Percentiles rank a stretch among this genome's conserved stretches.
Conservation (phyloP, 1,284 basidiomycete species). For the Heterobasidion parviporum region DNA sequence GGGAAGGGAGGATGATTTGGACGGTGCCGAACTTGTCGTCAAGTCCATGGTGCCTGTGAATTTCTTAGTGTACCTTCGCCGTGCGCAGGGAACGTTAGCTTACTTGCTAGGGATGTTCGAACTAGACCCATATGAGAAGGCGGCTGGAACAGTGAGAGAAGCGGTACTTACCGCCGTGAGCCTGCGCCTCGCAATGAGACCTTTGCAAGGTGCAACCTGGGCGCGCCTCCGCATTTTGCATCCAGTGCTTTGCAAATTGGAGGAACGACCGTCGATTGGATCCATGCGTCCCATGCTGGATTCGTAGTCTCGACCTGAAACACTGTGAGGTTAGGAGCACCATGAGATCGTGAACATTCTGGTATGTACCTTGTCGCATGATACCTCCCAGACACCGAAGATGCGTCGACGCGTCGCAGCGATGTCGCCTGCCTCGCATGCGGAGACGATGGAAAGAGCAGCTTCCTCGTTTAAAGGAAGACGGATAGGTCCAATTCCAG, state of each 20-base stretch:
- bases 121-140: too few species aligned
- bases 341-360: neutral
- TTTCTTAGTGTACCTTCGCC: neutral
- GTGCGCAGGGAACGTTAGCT: too few species aligned
- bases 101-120: too few species aligned
- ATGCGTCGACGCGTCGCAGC: neutral
- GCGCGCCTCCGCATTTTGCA: neutral
- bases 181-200: neutral
- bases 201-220: neutral
- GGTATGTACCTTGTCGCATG: neutral
- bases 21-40: neutral
- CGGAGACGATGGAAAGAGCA: neutral
- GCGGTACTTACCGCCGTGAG: too few species aligned
- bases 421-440: neutral
- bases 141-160: too few species aligned
- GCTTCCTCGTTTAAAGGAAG: neutral
- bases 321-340: neutral
- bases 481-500: neutral
- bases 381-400: neutral
- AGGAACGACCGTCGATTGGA: neutral
- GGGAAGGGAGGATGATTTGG: neutral
- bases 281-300: neutral
- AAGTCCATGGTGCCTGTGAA: neutral
- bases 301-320: neutral
- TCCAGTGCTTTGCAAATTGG: neutral